These are phyloP conservation scores for Phytophthora constricta DNA, from an alignment of 352 stramenopile species.

Conservation along the genomic window DNA sequence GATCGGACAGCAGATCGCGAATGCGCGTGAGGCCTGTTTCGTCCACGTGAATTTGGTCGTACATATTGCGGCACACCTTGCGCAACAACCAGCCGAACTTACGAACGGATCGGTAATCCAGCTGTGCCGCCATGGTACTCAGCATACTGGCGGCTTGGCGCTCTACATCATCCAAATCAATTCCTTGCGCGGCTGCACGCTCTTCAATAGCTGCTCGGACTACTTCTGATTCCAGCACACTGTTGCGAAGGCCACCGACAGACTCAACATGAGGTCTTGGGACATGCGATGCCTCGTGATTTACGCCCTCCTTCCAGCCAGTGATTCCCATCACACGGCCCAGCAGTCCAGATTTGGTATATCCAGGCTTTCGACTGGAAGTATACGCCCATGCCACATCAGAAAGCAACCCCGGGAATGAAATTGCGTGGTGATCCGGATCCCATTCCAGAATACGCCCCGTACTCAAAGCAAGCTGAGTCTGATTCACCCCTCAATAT, in stretches of 20 bases:
- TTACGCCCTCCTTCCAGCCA: conserved; percentile 85
- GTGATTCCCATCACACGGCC: conserved; percentile 88
- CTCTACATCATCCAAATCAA: conserved; percentile 56
- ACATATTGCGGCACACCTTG: conserved; percentile 86
- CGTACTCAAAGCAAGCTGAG: conserved; percentile 79
- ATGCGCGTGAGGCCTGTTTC: conserved; percentile 75
- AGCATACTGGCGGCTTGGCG: conserved; percentile 68
- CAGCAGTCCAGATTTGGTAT: conserved; percentile 83
- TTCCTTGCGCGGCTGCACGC: conserved; percentile 35
- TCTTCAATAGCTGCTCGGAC: conserved; percentile 67
- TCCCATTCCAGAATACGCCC: conserved; percentile 88
- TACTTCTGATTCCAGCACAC: conserved; percentile 65
- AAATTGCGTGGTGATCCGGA: conserved; percentile 89
- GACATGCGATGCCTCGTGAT: conserved; percentile 89
- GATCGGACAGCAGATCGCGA: conserved; percentile 60
- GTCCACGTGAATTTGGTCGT: conserved; percentile 89
- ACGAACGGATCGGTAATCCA: conserved; percentile 81
- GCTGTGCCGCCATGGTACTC: conserved; percentile 74
- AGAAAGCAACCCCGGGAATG: conserved; percentile 82
- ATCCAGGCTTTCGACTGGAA: conserved; percentile 86
- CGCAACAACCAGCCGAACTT: conserved; percentile 83
- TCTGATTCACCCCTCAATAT: conserved; percentile 85
- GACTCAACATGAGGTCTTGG: conserved; percentile 72
- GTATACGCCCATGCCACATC: conserved; percentile 91
- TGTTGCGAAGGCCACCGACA: conserved; percentile 68